A percentile compares a stretch with the other conserved stretches of the same genome.
These are phyloP conservation scores for Carallia pectinifolia DNA, from an alignment of 345 rosid species.

Conservation along the genomic window DNA sequence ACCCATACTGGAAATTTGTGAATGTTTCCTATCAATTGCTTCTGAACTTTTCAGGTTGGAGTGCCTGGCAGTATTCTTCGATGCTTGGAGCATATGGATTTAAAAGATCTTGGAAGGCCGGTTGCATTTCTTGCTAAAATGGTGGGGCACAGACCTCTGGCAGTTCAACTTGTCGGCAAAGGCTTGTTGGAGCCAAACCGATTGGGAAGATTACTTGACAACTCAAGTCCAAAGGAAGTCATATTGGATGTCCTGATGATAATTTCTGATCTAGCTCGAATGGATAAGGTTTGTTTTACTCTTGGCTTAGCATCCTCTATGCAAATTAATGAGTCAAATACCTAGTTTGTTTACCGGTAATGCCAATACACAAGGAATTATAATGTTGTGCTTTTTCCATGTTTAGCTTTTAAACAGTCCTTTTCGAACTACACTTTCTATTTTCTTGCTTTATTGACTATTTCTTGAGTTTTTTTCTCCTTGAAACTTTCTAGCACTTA, in stretches of 20 bases:
- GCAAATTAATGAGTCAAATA: not conserved
- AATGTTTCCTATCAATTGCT: conserved; percentile 21
- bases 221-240: conserved; percentile 76
- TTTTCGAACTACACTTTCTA: too few relatives aligned
- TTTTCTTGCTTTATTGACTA: too few relatives aligned
- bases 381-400: too few relatives aligned
- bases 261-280: conserved; percentile 86
- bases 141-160: conserved; percentile 73
- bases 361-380: too few relatives aligned
- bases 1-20: not conserved
- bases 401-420: too few relatives aligned
- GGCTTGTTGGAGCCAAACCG: conserved; percentile 78
- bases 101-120: conserved; percentile 73
- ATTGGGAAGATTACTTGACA: conserved; percentile 67
- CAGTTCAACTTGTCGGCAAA: conserved; percentile 75
- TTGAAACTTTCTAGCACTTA: too few relatives aligned
- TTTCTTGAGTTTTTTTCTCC: too few relatives aligned
- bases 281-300: conserved; percentile 74
- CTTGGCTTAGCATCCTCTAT: not conserved
- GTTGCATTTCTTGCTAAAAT: conserved; percentile 95
- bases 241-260: conserved; percentile 82
- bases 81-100: conserved; percentile 78
- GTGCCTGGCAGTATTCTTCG: conserved; percentile 62
- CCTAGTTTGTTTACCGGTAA: too few relatives aligned
- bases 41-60: conserved; percentile 59